Conservation (phyloP, 2,329 filamentous ascomycete species). For the Aspergillus bombycis region DNA sequence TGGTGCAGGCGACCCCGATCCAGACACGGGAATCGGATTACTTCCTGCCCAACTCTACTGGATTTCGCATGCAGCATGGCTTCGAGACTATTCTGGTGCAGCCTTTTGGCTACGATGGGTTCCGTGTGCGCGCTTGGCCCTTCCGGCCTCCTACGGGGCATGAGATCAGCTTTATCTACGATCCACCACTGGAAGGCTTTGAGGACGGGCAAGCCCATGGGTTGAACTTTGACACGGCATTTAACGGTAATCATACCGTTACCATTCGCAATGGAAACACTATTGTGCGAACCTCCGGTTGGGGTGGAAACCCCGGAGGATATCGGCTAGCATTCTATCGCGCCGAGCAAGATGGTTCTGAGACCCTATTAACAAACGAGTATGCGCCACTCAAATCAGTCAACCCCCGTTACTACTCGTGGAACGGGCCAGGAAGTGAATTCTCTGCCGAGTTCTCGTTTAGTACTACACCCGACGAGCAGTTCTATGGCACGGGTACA, state of each 20-base stretch:
- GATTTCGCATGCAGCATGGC: constrained; percentile 41
- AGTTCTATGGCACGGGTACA: constrained; percentile 66
- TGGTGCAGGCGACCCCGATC: constrained; percentile 1
- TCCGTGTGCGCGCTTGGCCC: constrained; percentile 44
- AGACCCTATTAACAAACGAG: constrained; percentile 42
- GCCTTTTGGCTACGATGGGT: constrained; percentile 45
- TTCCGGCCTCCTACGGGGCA: constrained; percentile 39
- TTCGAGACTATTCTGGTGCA: constrained; percentile 44
- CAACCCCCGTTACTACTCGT: constrained; percentile 41
- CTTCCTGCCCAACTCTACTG: constrained; percentile 24
- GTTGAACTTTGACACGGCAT: constrained; percentile 36
- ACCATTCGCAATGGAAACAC: constrained; percentile 43
- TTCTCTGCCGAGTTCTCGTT: constrained; percentile 43
- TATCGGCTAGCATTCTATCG: constrained; percentile 42
- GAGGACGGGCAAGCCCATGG: constrained; percentile 36
- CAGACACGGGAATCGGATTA: constrained; percentile 12
- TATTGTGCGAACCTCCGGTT: constrained; percentile 37
- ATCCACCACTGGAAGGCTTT: constrained; percentile 43
- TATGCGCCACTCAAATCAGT: constrained; percentile 37
- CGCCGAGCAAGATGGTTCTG: constrained; percentile 35
- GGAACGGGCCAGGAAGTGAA: constrained; percentile 38
- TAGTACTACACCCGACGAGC: constrained; percentile 49
- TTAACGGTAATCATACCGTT: constrained; percentile 34
- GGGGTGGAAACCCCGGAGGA: constrained; percentile 34
- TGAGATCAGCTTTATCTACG: constrained; percentile 43